Evolutionary conservation across 345 rosid species (phyloP), one percentile per base, ranked within the genome.

Genomic region (Tarenaya hassleriana): DNA sequence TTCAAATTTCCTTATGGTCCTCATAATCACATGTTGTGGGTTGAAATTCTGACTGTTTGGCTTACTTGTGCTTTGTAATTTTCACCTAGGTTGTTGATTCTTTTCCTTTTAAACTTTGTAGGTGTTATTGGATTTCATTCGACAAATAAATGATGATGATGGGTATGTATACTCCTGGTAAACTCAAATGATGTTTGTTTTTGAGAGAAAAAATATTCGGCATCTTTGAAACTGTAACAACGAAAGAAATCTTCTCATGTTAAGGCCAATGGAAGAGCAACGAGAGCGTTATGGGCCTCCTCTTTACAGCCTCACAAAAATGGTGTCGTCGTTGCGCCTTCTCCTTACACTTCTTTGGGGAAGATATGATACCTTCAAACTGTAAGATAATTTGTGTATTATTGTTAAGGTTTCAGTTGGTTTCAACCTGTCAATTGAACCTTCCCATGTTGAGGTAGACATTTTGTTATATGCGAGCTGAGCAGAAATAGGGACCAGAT

Each of bases 241-340:
- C 11, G 62, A n/a, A 16, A 46, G 45, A 51, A 5, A 39, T 68
- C 9, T 53, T 73, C 37, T 47, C 34, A 41, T 63, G 34, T 62
- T 44, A 61, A 91, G 98, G 75, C 98, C 98, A 52, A 91, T 91
- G 98, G 98, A 91, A 82, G 98, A 82, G 81, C 98, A 91, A 50
- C 74, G 98, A 13, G 82, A 84, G 44, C 92, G 96, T 40, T 91
- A 91, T 79, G 98, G 98, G 63, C 90, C 96, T 9, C 78, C 95
- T 63, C 68, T 91, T 62, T 87, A 91, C 66, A 76, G 73, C 66
- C 95, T 91, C 40, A 91, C 98, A 10, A 63, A 70, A 34, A 75
- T 82, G 86, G 87, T 58, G 57, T 73, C 67, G 58, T 61, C 51
- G 14, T 76, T 91, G 64, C 80, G 81, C 24, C 76, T 91, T 53